Evolutionary conservation across 768 basidiomycete genomes (phyloP).

Genomic region (Leccinum boreale): DNA sequence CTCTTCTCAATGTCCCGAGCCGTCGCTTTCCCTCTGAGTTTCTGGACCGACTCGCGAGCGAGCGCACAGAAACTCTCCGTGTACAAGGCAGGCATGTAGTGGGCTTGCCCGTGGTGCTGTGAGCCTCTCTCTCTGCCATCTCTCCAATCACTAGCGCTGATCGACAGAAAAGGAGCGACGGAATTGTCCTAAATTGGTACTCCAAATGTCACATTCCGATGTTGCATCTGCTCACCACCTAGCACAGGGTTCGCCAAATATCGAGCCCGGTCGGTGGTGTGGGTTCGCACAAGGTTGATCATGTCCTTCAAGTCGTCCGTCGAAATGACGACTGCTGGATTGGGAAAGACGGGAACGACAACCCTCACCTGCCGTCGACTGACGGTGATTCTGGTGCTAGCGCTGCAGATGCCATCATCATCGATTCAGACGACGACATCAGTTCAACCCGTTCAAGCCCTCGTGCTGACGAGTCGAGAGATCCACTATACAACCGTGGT

Average conservation of each 20-base stretch:
- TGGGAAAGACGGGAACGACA: not conserved
- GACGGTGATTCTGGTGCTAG: conserved; percentile 10
- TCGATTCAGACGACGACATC: conserved; percentile 20
- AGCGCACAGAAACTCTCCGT: conserved; percentile 19
- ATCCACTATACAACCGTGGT: not conserved
- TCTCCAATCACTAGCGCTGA: conserved; percentile 3
- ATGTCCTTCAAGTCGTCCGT: not conserved
- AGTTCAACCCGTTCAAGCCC: not conserved
- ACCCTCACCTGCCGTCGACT: not conserved
- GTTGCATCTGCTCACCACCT: conserved; percentile 7
- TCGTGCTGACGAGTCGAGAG: not conserved
- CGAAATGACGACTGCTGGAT: not conserved
- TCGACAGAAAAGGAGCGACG: conserved; percentile 21
- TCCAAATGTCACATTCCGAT: not conserved
- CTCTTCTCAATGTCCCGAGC: conserved; percentile 1
- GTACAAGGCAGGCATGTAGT: conserved; percentile 23
- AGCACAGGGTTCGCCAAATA: conserved; percentile 15
- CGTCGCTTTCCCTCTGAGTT: conserved; percentile 8
- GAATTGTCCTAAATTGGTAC: conserved; percentile 31
- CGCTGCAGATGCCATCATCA: conserved; percentile 19
- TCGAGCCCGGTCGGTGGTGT: not conserved
- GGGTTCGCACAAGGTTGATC: not conserved
- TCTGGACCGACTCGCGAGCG: conserved; percentile 13
- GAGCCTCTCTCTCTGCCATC: conserved; percentile 6
- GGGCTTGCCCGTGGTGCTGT: conserved; percentile 26